phyloP scores from a whole-genome alignment of 148 eudicot species.

The Arctostaphylos glauca region DNA sequence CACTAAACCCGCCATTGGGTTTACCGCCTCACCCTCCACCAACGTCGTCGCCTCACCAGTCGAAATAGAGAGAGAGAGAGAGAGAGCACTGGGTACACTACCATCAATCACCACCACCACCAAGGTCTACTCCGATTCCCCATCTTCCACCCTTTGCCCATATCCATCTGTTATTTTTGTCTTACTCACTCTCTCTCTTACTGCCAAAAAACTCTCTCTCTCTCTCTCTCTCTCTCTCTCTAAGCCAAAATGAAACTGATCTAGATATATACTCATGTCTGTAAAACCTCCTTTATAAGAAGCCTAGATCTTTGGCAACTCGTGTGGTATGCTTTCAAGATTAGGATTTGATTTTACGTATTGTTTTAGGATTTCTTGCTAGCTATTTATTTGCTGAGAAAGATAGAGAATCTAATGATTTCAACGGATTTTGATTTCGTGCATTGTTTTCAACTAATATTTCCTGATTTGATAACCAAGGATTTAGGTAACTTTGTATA shows the following conservation, averaged over 20 bases:
- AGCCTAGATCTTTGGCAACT: background rate
- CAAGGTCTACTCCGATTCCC: background rate
- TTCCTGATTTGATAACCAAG: background rate
- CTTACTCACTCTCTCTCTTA: background rate
- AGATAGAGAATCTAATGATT: background rate
- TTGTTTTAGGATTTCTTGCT: background rate
- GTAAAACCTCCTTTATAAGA: background rate
- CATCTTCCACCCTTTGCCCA: slow-evolving; percentile 8
- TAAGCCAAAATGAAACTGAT: background rate
- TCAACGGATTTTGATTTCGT: background rate
- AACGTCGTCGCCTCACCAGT: no score
- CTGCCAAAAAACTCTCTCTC: background rate
- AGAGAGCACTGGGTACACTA: no score
- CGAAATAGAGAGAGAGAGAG: no score
- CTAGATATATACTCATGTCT: background rate
- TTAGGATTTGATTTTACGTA: background rate
- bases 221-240: background rate
- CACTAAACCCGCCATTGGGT: no score
- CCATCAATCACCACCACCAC: no score
- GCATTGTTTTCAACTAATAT: no score
- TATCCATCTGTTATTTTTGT: slow-evolving; percentile 1
- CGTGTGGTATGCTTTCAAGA: background rate
- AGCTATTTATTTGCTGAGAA: slow-evolving; percentile 6
- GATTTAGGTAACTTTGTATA: background rate
- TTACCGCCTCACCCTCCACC: no score